A percentile compares a stretch with the other conserved stretches of the same genome.
phyloP scores from a whole-genome alignment of 225 moss, liverwort and hornwort species.

The Physcomitrium patens region DNA sequence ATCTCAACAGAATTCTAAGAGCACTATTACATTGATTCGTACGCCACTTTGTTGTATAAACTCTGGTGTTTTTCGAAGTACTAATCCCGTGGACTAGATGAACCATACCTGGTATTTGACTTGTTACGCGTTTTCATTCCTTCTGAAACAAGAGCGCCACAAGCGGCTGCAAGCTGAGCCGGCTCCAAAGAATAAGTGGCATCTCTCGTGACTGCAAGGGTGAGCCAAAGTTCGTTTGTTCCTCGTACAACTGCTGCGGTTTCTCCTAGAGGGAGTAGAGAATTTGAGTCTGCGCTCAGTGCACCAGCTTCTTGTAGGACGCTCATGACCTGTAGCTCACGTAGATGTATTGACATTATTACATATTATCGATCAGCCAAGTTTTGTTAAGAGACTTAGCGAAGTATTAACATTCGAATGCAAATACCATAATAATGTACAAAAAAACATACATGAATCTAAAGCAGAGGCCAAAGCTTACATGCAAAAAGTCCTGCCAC shows the following conservation, averaged over 20 bases:
- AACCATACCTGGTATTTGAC: slow-evolving; percentile 46
- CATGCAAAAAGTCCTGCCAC: slow-evolving; percentile 89
- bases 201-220: slow-evolving; percentile 63
- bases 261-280: slow-evolving; percentile 70
- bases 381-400: not conserved
- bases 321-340: slow-evolving; percentile 53
- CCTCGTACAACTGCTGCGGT: slow-evolving; percentile 71
- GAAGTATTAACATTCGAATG: not conserved
- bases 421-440: not conserved
- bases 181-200: slow-evolving; percentile 57
- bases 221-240: slow-evolving; percentile 89
- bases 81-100: too few relatives aligned
- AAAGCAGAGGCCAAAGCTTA: slow-evolving; percentile 29
- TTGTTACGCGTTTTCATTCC: slow-evolving; percentile 74
- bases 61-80: too few relatives aligned
- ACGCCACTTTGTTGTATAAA: too few relatives aligned
- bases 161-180: slow-evolving; percentile 84
- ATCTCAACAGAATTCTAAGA: slow-evolving; percentile 20
- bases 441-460: not conserved
- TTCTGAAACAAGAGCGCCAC: slow-evolving; percentile 81
- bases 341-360: slow-evolving; percentile 10
- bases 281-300: slow-evolving; percentile 55
- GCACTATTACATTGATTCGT: not conserved
- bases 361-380: not conserved
- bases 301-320: slow-evolving; percentile 70